Conservation (phyloP, 805 yeast species). For the Schwanniomyces sp. region DNA sequence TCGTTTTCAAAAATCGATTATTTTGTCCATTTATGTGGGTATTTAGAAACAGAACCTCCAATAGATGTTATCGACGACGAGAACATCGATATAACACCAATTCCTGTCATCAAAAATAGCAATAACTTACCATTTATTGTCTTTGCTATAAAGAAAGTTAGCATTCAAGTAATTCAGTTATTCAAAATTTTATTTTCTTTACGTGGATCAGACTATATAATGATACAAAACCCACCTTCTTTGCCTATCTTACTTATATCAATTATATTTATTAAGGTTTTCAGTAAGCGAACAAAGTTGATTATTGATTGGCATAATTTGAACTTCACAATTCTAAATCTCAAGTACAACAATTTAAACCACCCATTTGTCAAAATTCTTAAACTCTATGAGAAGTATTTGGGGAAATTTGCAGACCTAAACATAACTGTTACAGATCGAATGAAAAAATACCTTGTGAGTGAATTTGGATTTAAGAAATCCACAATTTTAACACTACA, state of each 20-base stretch:
- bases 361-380: constrained; percentile 66
- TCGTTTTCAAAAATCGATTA: constrained; percentile 71
- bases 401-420: constrained; percentile 64
- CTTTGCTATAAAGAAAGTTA: constrained; percentile 60
- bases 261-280: constrained; percentile 49
- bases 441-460: constrained; percentile 61
- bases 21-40: constrained; percentile 83
- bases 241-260: constrained; percentile 75
- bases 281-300: constrained; percentile 56
- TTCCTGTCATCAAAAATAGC: constrained; percentile 40
- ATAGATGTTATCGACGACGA: constrained; percentile 48
- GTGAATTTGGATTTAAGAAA: constrained; percentile 51
- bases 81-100: constrained; percentile 51
- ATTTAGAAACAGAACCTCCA: constrained; percentile 59
- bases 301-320: constrained; percentile 96
- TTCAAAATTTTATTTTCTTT: constrained; percentile 48
- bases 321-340: constrained; percentile 76
- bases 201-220: constrained; percentile 62
- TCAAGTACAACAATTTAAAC: constrained; percentile 52
- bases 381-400: constrained; percentile 58
- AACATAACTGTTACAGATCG: constrained; percentile 79
- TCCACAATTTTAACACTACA: constrained; percentile 62
- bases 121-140: constrained; percentile 50
- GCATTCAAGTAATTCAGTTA: constrained; percentile 52
- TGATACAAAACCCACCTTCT: constrained; percentile 92